Base-by-base conservation (phyloP, 768 basidiomycete species). In the Lentinula edodes region DNA sequence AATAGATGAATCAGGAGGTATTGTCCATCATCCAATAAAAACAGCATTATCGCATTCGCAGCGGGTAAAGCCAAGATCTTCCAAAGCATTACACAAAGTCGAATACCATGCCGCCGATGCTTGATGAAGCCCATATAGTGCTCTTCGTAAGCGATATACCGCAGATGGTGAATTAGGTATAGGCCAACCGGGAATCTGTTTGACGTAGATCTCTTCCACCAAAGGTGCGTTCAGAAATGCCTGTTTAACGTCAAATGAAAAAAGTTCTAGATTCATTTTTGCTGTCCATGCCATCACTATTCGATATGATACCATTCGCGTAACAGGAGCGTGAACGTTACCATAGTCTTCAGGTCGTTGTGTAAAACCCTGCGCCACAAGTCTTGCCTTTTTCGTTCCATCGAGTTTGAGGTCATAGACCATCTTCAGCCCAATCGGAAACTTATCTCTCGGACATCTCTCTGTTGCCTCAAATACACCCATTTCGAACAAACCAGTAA, bases 1-100 rank as follows among this genome's bases (percentile, higher is more conserved):
- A 23, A 23, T 23, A 23, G 23, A 23, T 1, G 23, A 23, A 23
- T 23, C 23, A 2, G 23, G 23, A 1, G 23, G 23, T 23, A 23
- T 23, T 1, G 23, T 23, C 23, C 58, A 60, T 15, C 16, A 7
- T 6, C 20, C 18, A 38, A 18, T n/a, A 34, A 48, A 60, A 50
- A 60, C 58, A 15, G 58, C 58, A 4, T 60, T 60, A 39, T 60
- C 58, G 16, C 23, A 43, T 16, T 20, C 39, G 15, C 43, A 60
- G 3, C 15, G 34, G 1, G 6, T 9, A 16, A 60, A 23, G 36
- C 58, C 58, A 6, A 51, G 10, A 8, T 8, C 7, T 9, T 20
- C 39, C 7, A 60, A 42, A 1, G 58, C 35, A 1, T 34, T n/a
- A 7, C 15, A 18, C 7, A 60, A 20, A 1, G 50, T 52, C 7